Evolutionary conservation across 1,284 basidiomycete genomes (phyloP).

Genomic region (Pseudozyma tsukubaensis): DNA sequence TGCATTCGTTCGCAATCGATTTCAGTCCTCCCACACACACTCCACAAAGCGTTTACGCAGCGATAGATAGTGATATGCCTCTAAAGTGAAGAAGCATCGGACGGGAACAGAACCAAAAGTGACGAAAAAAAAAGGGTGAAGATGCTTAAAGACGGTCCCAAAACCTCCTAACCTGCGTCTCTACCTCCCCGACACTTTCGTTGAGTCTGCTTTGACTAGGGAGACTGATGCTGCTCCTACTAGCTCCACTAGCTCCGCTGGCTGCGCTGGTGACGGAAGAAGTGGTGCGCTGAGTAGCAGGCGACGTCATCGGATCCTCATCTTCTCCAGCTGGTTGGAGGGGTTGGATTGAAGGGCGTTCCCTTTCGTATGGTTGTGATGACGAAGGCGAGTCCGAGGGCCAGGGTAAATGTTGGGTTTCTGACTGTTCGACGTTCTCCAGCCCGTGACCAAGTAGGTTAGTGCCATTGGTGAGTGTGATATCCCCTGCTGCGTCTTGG

Average conservation of each 20-base stretch:
- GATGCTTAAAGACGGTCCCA: constrained; percentile 16
- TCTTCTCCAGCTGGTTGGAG: not conserved
- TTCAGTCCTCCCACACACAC: too few relatives aligned
- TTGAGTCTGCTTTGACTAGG: constrained; percentile 15
- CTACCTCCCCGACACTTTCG: not conserved
- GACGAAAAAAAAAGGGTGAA: not conserved
- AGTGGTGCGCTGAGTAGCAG: constrained; percentile 4
- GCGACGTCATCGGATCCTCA: not conserved
- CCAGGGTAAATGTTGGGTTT: constrained; percentile 41
- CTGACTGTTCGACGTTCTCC: constrained; percentile 1
- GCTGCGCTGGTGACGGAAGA: constrained; percentile 6
- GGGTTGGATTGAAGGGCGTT: not conserved
- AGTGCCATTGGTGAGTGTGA: not conserved
- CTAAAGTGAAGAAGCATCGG: too few relatives aligned
- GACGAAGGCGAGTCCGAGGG: not conserved
- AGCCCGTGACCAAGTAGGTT: not conserved
- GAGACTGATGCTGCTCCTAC: constrained; percentile 12
- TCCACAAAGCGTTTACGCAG: too few relatives aligned
- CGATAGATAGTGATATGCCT: too few relatives aligned
- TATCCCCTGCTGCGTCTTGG: not conserved
- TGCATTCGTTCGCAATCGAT: too few relatives aligned
- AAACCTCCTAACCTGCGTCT: constrained; percentile 20
- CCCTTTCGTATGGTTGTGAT: not conserved
- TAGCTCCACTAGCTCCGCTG: not conserved
- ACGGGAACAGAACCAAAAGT: too few relatives aligned